Base-by-base conservation (phyloP, 2,329 filamentous ascomycete species). In the Cordyceps tenuipes region DNA sequence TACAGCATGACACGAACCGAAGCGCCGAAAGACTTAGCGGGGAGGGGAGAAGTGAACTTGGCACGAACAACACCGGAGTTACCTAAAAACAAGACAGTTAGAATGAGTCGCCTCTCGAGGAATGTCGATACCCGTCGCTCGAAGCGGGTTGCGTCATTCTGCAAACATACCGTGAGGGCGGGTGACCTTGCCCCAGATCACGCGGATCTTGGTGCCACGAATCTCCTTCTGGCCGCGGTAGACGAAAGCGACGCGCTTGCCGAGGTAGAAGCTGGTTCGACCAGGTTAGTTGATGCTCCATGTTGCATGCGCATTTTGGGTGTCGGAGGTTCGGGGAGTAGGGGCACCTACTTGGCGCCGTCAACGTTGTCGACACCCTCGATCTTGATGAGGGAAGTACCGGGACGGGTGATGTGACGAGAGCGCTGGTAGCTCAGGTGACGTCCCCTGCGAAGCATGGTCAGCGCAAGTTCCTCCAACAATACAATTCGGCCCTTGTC, bases 151-250 rank as follows among this genome's bases (percentile, higher is more conserved):
- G 31, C 13, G 34, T 26, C 1, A 19, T 44, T 44, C 29, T 39
- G 9, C 1, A 43, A 43, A 34, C 49, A 71, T 89, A 93, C 90
- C 93, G 82, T 97, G 93, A 77, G 91, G 88, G 75, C 91, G 84
- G 76, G 91, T 96, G 77, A 97, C 88, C 85, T 96, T 97, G 83
- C 93, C 93, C 91, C 92, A 97, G 83, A 97, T 97, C 71, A 97
- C 89, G 75, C 93, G 87, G 82, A 97, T 95, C 88, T 97, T 97
- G 78, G 91, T 93, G 77, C 94, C 94, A 73, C 93, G 90, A 75
- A 96, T 85, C 84, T 96, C 91, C 81, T 87, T 92, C 80, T 90
- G 87, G 71, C 88, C 93, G 76, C 92, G 91, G 86, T 97, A 99
- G 80, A 99, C 91, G 80, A 91, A 99, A 77, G 94, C 94, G 77